These are phyloP conservation scores for Cyphellophora europaea DNA, from an alignment of 2,329 filamentous ascomycete species.

Conservation along the genomic window DNA sequence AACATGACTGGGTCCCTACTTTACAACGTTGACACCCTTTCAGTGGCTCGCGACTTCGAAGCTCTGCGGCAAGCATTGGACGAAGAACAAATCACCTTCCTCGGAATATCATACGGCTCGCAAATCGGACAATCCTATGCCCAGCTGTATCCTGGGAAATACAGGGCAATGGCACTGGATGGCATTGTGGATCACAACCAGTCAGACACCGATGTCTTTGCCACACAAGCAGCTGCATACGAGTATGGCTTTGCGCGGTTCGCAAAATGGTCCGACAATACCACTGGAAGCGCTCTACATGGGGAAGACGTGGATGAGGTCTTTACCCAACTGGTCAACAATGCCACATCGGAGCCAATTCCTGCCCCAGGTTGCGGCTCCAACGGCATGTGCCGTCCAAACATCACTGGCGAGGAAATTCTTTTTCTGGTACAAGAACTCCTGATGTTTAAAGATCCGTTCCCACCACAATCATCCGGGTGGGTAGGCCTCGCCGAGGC, in stretches of 20 bases:
- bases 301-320: neutral
- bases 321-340: neutral
- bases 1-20: conserved; percentile 28
- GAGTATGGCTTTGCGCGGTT: conserved; percentile 23
- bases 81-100: conserved; percentile 22
- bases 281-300: neutral
- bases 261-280: neutral
- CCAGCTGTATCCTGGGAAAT: neutral
- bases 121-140: neutral
- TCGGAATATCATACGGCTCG: neutral
- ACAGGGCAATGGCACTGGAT: neutral
- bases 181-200: neutral
- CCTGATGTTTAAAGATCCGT: conserved; percentile 1
- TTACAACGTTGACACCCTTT: conserved; percentile 32
- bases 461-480: neutral
- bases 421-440: neutral
- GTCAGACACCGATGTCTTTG: conserved; percentile 19
- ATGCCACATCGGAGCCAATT: neutral
- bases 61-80: conserved; percentile 25
- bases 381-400: conserved; percentile 22
- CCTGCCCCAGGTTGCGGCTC: conserved; percentile 4
- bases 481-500: conserved; percentile 18
- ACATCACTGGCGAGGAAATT: conserved; percentile 18
- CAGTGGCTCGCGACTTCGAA: conserved; percentile 25
- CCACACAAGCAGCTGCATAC: conserved; percentile 28